Percentiles rank a stretch among this genome's conserved stretches.
phyloP scores from a whole-genome alignment of 371 early-diverging fungal genomes.

The Capniomyces stellatus region DNA sequence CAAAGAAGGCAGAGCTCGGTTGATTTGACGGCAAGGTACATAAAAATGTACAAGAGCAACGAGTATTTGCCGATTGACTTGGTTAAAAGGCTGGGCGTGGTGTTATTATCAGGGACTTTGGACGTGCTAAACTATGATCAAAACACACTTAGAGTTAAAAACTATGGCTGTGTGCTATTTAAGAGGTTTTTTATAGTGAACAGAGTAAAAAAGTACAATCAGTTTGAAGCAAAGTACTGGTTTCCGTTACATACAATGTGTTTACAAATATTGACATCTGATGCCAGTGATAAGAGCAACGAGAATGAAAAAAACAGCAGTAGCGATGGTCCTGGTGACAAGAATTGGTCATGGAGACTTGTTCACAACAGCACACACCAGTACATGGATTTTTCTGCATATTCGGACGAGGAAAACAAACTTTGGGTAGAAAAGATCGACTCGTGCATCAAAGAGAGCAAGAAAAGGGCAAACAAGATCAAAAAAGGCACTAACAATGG shows the following conservation, averaged over 20 bases:
- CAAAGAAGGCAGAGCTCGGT: not conserved
- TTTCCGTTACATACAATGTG: conserved; percentile 3
- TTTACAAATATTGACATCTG: not conserved
- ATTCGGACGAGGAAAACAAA: not conserved
- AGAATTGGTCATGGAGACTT: not conserved
- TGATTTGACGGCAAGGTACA: conserved; percentile 1
- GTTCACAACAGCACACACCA: conserved; percentile 1
- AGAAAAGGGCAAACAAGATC: not conserved
- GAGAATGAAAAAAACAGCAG: no score
- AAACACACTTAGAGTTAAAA: not conserved
- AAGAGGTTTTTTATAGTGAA: conserved; percentile 4
- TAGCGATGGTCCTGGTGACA: no score
- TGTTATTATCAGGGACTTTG: not conserved
- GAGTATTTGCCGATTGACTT: not conserved
- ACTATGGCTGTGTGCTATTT: conserved; percentile 5
- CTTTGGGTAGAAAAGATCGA: not conserved
- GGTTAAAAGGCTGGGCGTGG: not conserved
- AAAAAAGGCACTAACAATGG: not conserved
- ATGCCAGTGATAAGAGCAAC: not conserved
- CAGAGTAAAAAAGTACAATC: not conserved
- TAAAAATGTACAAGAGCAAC: not conserved
- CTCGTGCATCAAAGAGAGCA: not conserved
- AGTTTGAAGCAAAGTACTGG: conserved; percentile 2
- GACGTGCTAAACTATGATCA: not conserved
- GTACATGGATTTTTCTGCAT: conserved; percentile 4